Conservation (phyloP, 192 early-diverging fungal genomes). For the Cetraspora pellucida region DNA sequence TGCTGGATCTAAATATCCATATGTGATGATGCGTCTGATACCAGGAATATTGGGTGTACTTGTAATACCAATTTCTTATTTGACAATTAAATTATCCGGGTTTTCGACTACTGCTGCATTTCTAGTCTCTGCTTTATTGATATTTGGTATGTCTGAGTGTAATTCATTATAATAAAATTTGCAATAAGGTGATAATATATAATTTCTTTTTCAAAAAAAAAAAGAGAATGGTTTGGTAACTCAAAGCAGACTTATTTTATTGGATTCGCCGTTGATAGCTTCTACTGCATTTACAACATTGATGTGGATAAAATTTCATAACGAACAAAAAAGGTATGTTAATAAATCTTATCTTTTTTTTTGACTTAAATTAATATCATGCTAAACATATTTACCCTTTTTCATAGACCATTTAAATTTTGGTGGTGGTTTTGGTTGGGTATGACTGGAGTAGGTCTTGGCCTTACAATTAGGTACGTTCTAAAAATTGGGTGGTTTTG, state of each 20-base stretch:
- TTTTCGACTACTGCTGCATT: slow-evolving; percentile 72
- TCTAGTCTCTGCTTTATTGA: slow-evolving; percentile 79
- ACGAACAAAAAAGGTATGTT: slow-evolving; percentile 49
- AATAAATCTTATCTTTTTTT: background rate
- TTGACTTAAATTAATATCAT: background rate
- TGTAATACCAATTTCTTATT: slow-evolving; percentile 80
- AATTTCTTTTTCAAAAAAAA: background rate
- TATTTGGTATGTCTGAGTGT: slow-evolving; percentile 62
- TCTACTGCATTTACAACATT: slow-evolving; percentile 79
- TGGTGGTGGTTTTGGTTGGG: slow-evolving; percentile 89
- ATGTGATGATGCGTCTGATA: slow-evolving; percentile 79
- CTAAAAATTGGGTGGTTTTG: background rate
- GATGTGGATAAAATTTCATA: slow-evolving; percentile 89
- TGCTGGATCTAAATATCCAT: slow-evolving; percentile 82
- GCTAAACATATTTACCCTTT: background rate
- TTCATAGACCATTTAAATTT: slow-evolving; percentile 64
- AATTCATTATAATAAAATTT: no score
- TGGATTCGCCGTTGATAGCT: slow-evolving; percentile 91
- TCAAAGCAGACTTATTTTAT: slow-evolving; percentile 88
- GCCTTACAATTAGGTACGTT: slow-evolving; percentile 47
- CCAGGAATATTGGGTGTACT: slow-evolving; percentile 78
- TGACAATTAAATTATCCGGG: slow-evolving; percentile 81
- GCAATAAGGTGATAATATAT: background rate
- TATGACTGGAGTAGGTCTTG: slow-evolving; percentile 81
- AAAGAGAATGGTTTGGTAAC: slow-evolving; percentile 87